Evolutionary conservation across 2,329 filamentous ascomycete genomes (phyloP).

Genomic region (Hypoxylon sp.): DNA sequence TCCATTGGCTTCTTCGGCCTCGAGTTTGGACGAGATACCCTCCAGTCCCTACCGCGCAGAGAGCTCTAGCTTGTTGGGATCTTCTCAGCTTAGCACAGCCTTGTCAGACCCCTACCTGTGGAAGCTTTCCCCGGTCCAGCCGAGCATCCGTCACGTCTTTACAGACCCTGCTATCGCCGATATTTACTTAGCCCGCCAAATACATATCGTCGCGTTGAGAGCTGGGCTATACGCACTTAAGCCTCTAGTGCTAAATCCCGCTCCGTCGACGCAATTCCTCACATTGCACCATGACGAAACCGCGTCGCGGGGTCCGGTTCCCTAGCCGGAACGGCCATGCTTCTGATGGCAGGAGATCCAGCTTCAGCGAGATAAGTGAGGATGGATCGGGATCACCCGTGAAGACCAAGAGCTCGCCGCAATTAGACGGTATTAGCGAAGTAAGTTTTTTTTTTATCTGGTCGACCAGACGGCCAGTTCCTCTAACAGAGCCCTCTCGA

Average conservation of each 20-base stretch:
- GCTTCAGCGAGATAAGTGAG: conserved; percentile 80
- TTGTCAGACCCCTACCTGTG: conserved; percentile 14
- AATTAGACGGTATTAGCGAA: conserved; percentile 59
- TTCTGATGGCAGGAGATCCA: conserved; percentile 73
- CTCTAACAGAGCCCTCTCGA: neutral
- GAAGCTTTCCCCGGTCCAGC: conserved; percentile 25
- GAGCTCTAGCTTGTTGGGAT: neutral
- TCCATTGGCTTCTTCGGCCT: neutral
- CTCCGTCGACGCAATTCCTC: neutral
- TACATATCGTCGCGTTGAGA: conserved; percentile 21
- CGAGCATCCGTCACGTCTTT: conserved; percentile 3
- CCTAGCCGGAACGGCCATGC: conserved; percentile 63
- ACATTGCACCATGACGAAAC: conserved; percentile 52
- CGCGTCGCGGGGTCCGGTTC: conserved; percentile 69
- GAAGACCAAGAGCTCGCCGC: conserved; percentile 51
- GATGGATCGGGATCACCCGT: conserved; percentile 61
- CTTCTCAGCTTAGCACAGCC: conserved; percentile 10
- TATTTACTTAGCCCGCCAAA: conserved; percentile 8
- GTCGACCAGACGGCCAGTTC: neutral
- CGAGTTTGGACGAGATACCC: conserved; percentile 7
- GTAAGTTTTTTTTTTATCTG: conserved; percentile 40
- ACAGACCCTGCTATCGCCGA: neutral
- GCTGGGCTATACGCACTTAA: neutral
- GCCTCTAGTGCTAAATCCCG: neutral
- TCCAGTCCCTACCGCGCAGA: conserved; percentile 11